phyloP scores from a whole-genome alignment of 352 stramenopile species.

The Pythium coloratum region DNA sequence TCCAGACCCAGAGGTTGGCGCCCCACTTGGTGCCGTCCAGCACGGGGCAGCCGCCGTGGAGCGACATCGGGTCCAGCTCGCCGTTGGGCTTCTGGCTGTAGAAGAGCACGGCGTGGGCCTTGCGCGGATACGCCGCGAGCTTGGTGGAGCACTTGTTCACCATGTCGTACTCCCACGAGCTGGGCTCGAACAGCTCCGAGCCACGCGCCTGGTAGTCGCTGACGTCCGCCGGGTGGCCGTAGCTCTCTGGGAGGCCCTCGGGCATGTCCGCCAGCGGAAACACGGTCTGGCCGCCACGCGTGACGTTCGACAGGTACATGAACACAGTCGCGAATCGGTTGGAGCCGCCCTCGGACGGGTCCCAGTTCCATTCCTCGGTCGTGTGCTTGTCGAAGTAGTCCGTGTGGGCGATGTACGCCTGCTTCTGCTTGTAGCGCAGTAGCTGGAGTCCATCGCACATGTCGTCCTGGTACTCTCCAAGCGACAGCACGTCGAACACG shows the following conservation, averaged over 20 bases:
- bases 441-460: constrained; percentile 95
- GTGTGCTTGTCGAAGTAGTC: constrained; percentile 90
- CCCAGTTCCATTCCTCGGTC: constrained; percentile 68
- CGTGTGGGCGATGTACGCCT: constrained; percentile 93
- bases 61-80: constrained; percentile 78
- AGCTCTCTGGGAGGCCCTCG: constrained; percentile 53
- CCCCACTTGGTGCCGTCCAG: constrained; percentile 94
- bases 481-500: constrained; percentile 90
- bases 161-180: constrained; percentile 77
- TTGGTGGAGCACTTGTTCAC: constrained; percentile 76
- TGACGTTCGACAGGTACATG: constrained; percentile 83
- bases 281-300: constrained; percentile 75
- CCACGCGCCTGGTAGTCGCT: constrained; percentile 44
- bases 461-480: constrained; percentile 87
- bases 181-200: constrained; percentile 58
- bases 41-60: constrained; percentile 96
- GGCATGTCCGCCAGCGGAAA: constrained; percentile 81
- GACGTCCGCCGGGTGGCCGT: constrained; percentile 49
- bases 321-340: constrained; percentile 87
- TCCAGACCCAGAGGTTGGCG: constrained; percentile 98
- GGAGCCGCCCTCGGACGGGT: constrained; percentile 68
- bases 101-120: constrained; percentile 95
- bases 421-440: constrained; percentile 94
- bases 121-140: constrained; percentile 74
- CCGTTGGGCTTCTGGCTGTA: constrained; percentile 97